phyloP scores from a whole-genome alignment of 345 rosid species.

The Pistacia atlantica region DNA sequence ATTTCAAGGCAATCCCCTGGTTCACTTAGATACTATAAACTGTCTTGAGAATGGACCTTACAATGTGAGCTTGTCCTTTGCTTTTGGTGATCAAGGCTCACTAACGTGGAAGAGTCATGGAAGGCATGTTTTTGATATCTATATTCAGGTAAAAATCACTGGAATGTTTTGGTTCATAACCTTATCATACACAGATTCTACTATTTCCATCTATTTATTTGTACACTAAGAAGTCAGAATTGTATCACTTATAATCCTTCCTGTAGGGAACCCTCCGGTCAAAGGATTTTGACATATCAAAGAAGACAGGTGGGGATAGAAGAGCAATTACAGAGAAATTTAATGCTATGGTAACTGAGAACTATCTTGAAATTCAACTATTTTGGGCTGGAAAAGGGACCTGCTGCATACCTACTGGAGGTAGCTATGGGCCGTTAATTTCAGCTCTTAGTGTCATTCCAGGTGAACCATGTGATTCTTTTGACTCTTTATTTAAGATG shows the following conservation, averaged over 20 bases:
- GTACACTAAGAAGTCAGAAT: too few species aligned
- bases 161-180: background rate
- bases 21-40: slow-evolving; percentile 46
- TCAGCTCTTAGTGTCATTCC: slow-evolving; percentile 38
- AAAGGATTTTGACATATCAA: slow-evolving; percentile 38
- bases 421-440: slow-evolving; percentile 57
- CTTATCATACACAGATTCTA: background rate
- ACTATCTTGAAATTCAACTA: slow-evolving; percentile 57
- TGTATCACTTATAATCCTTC: slow-evolving; percentile 4
- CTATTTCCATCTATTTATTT: background rate
- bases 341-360: slow-evolving; percentile 45
- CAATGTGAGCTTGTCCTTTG: slow-evolving; percentile 46
- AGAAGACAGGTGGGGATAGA: slow-evolving; percentile 30
- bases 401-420: slow-evolving; percentile 47
- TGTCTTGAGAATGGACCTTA: slow-evolving; percentile 33
- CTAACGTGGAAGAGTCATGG: slow-evolving; percentile 50
- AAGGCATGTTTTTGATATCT: slow-evolving; percentile 46
- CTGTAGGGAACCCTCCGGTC: slow-evolving; percentile 28
- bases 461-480: slow-evolving; percentile 1
- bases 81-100: slow-evolving; percentile 30
- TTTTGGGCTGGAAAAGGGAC: slow-evolving; percentile 73
- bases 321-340: slow-evolving; percentile 26
- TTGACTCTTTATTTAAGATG: background rate
- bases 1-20: slow-evolving; percentile 36
- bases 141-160: slow-evolving; percentile 41